Percentiles rank a stretch among this genome's conserved stretches.
Evolutionary conservation across 2,329 filamentous ascomycete genomes (phyloP).

Genomic region (Epichloe hybrida): DNA sequence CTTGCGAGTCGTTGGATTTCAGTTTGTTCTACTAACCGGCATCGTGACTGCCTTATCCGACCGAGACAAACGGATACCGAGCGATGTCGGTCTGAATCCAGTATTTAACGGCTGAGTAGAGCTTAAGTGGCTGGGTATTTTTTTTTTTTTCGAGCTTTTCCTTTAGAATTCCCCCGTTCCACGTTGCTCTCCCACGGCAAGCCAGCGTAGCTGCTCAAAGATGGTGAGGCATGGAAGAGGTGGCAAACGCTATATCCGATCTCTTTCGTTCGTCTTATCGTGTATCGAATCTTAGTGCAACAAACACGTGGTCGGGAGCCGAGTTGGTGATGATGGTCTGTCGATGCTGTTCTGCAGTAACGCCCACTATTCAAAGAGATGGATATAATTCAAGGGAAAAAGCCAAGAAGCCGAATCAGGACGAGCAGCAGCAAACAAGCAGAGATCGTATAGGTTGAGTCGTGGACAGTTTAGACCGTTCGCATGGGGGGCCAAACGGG

Average conservation of each 20-base stretch:
- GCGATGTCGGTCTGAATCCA: not conserved
- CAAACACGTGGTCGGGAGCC: not conserved
- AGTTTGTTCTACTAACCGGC: constrained; percentile 15
- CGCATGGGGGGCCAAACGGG: not conserved
- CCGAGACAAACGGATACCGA: not conserved
- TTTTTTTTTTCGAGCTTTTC: not conserved
- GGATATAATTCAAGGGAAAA: not conserved
- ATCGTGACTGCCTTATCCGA: constrained; percentile 11
- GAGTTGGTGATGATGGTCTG: not conserved
- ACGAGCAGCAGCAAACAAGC: not conserved
- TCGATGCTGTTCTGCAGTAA: not conserved
- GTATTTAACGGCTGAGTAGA: not conserved
- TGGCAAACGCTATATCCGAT: not conserved
- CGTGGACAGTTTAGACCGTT: not conserved
- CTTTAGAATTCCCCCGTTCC: not conserved
- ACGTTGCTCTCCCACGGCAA: not conserved
- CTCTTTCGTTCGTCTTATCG: not conserved
- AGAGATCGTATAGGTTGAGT: not conserved
- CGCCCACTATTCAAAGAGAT: not conserved
- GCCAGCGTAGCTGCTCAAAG: constrained; percentile 1
- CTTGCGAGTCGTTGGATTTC: not conserved
- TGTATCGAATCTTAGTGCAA: not conserved
- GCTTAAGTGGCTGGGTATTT: not conserved
- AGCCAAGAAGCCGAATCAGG: not conserved
- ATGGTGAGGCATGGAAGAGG: not conserved